Conservation (phyloP, 352 stramenopile genomes). For the Pythium chondricola region DNA sequence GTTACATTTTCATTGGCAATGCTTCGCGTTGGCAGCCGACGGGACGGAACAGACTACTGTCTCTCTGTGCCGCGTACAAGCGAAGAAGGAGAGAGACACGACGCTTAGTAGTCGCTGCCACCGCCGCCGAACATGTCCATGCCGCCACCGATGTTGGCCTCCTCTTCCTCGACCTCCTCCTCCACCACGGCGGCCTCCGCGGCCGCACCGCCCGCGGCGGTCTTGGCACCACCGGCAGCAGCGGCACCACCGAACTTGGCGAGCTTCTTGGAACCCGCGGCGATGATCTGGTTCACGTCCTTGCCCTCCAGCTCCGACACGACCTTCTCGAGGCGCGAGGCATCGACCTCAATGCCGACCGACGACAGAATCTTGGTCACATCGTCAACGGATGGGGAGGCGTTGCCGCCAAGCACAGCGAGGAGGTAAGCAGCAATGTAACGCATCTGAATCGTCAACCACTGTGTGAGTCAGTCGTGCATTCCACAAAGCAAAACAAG, state of each 20-base stretch:
- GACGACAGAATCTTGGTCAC: slow-evolving; percentile 90
- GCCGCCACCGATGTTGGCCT: slow-evolving; percentile 78
- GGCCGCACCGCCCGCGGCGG: slow-evolving; percentile 38
- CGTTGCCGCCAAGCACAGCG: slow-evolving; percentile 92
- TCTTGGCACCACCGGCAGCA: slow-evolving; percentile 39
- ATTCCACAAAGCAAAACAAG: not conserved
- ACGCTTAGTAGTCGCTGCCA: slow-evolving; percentile 79
- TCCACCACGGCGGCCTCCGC: slow-evolving; percentile 53
- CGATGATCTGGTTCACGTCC: slow-evolving; percentile 78
- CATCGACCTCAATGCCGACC: slow-evolving; percentile 86
- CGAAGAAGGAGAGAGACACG: slow-evolving; percentile 1
- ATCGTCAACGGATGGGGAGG: slow-evolving; percentile 82
- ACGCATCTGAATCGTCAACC: too few relatives aligned
- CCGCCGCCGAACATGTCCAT: slow-evolving; percentile 86
- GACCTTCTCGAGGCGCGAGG: slow-evolving; percentile 54
- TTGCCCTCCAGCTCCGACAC: slow-evolving; percentile 82
- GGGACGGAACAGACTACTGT: not conserved
- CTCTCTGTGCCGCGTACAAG: slow-evolving; percentile 1
- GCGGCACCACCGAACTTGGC: slow-evolving; percentile 70
- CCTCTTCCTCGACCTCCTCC: slow-evolving; percentile 70
- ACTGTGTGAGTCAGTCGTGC: too few relatives aligned
- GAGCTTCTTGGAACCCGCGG: slow-evolving; percentile 72
- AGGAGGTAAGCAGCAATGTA: slow-evolving; percentile 97
- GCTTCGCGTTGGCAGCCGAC: slow-evolving; percentile 14
- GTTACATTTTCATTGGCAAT: slow-evolving; percentile 52